Evolutionary conservation across 345 rosid genomes (phyloP).

Genomic region (Dipteronia dyeriana): DNA sequence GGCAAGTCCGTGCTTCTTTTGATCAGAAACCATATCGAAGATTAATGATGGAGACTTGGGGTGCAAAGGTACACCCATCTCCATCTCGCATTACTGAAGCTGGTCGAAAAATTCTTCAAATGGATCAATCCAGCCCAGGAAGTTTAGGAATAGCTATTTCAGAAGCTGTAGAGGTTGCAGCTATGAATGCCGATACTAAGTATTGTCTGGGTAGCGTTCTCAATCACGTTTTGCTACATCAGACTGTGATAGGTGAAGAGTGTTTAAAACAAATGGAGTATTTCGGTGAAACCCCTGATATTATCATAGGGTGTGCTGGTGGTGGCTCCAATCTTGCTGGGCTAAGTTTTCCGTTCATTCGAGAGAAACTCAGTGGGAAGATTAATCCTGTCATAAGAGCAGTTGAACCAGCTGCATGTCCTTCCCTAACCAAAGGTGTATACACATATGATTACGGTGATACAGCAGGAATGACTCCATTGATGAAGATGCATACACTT

Average conservation of each 20-base stretch:
- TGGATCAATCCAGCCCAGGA: conserved; percentile 74
- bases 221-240: conserved; percentile 93
- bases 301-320: conserved; percentile 92
- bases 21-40: conserved; percentile 92
- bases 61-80: conserved; percentile 90
- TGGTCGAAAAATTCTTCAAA: conserved; percentile 68
- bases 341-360: conserved; percentile 83
- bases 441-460: conserved; percentile 92
- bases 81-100: conserved; percentile 72
- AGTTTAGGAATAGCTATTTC: conserved; percentile 97
- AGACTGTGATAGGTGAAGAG: conserved; percentile 92
- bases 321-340: conserved; percentile 98
- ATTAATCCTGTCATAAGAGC: conserved; percentile 83
- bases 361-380: conserved; percentile 84
- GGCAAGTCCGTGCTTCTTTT: conserved; percentile 96
- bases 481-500: conserved; percentile 99
- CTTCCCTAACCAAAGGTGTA: conserved; percentile 81
- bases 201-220: conserved; percentile 91
- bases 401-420: conserved; percentile 91
- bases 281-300: conserved; percentile 76
- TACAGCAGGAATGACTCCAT: conserved; percentile 87
- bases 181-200: conserved; percentile 64
- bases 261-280: conserved; percentile 84
- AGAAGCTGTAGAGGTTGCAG: conserved; percentile 95
- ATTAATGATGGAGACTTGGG: conserved; percentile 99